A percentile compares a stretch with the other conserved stretches of the same genome.
These are phyloP conservation scores for Sugiyamaella americana DNA, from an alignment of 805 yeast species.

Conservation along the genomic window DNA sequence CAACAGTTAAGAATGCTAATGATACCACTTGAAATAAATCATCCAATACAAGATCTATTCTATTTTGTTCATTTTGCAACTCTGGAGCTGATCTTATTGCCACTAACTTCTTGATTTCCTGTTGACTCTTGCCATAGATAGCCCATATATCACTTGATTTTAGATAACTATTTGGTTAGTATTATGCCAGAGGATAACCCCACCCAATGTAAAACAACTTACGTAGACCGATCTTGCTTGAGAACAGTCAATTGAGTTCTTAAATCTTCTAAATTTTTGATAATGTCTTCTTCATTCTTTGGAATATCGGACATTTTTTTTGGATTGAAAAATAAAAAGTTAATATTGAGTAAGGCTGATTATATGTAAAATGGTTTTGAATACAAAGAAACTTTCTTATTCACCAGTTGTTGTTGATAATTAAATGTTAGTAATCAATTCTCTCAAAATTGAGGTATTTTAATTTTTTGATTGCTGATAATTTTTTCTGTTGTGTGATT, in stretches of 20 bases:
- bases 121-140: slow-evolving; percentile 26
- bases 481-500: no score
- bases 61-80: slow-evolving; percentile 27
- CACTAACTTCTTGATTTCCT: slow-evolving; percentile 28
- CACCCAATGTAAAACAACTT: neutral
- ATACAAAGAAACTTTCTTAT: no score
- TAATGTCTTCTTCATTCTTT: slow-evolving; percentile 27
- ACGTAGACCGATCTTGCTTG: slow-evolving; percentile 32
- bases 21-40: slow-evolving; percentile 87
- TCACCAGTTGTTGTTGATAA: no score
- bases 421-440: no score
- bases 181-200: neutral
- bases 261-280: slow-evolving; percentile 26
- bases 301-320: slow-evolving; percentile 14
- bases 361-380: no score
- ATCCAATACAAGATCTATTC: slow-evolving; percentile 70
- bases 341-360: no score
- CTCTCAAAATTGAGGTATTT: no score
- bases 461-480: no score
- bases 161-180: slow-evolving; percentile 21
- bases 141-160: slow-evolving; percentile 30
- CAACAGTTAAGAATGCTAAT: slow-evolving; percentile 85
- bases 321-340: no score
- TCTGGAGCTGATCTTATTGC: slow-evolving; percentile 29
- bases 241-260: slow-evolving; percentile 26